phyloP scores from a whole-genome alignment of 2,329 filamentous ascomycete species.

The Drechslerella stenobrocha region DNA sequence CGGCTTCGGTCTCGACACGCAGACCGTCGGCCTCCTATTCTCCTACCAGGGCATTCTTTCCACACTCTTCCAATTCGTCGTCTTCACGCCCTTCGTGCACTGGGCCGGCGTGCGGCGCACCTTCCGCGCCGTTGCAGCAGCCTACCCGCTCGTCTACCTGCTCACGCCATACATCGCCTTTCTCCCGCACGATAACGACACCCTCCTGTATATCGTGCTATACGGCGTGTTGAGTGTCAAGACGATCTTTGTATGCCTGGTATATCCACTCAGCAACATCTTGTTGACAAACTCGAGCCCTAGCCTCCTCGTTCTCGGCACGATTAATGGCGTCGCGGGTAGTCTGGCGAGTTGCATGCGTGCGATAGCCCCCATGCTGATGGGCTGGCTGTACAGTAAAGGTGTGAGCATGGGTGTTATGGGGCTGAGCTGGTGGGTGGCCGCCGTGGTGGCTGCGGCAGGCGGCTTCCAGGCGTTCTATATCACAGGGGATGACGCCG shows the following conservation, averaged over 20 bases:
- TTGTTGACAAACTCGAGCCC: conserved; percentile 86
- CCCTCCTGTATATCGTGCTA: conserved; percentile 66
- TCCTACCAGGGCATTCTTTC: conserved; percentile 88
- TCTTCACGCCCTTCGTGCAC: conserved; percentile 77
- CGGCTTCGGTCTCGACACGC: conserved; percentile 80
- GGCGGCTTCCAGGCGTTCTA: conserved; percentile 63
- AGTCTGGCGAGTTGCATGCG: conserved; percentile 87
- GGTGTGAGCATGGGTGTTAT: conserved; percentile 81
- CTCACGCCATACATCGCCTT: conserved; percentile 76
- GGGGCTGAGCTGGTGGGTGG: conserved; percentile 91
- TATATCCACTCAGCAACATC: conserved; percentile 87
- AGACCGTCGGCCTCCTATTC: conserved; percentile 83
- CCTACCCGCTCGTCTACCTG: conserved; percentile 86
- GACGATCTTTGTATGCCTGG: conserved; percentile 86
- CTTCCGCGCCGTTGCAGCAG: conserved; percentile 77
- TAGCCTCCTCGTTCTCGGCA: conserved; percentile 79
- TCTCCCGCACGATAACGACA: conserved; percentile 71
- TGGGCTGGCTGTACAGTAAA: conserved; percentile 78
- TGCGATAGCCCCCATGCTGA: conserved; percentile 84
- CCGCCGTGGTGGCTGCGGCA: conserved; percentile 71
- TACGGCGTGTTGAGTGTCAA: conserved; percentile 83
- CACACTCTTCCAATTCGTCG: conserved; percentile 78
- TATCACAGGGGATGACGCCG: conserved; percentile 49
- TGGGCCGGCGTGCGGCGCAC: conserved; percentile 76
- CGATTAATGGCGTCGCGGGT: conserved; percentile 87